A percentile compares a stretch with the other conserved stretches of the same genome.
Conservation (phyloP, 805 yeast genomes). For the Nakazawaea ishiwadae region DNA sequence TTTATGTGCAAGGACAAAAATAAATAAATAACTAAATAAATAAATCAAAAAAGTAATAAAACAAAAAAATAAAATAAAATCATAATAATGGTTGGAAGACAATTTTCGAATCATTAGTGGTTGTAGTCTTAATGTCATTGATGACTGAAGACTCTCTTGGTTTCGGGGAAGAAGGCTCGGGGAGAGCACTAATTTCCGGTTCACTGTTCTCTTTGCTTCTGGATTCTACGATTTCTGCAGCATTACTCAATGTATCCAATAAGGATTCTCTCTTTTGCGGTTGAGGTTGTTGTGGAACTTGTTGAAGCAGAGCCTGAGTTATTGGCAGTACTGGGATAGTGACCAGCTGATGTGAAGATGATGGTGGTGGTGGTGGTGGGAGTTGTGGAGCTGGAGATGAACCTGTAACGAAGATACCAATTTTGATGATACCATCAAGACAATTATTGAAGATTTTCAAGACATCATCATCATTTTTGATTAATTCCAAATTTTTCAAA, state of each 20-base stretch:
- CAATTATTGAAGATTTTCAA: not conserved
- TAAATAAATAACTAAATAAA: too few relatives aligned
- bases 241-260: constrained; percentile 10
- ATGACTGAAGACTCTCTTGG: not conserved
- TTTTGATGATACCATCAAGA: not conserved
- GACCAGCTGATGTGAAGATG: too few relatives aligned
- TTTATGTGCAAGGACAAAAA: not conserved
- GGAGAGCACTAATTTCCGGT: too few relatives aligned
- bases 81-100: constrained; percentile 8
- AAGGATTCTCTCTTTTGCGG: not conserved
- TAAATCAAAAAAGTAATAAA: not conserved
- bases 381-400: not conserved
- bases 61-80: not conserved
- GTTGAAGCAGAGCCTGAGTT: too few relatives aligned
- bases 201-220: constrained; percentile 1
- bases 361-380: too few relatives aligned
- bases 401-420: constrained; percentile 5
- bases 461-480: constrained; percentile 10
- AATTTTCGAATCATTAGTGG: constrained; percentile 1
- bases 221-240: constrained; percentile 5
- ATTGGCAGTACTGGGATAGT: too few relatives aligned
- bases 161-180: too few relatives aligned
- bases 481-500: not conserved
- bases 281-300: too few relatives aligned
- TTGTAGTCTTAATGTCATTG: not conserved